Percentiles rank a stretch among this genome's conserved stretches.
These are phyloP conservation scores for Ophiosphaerella korrae DNA, from an alignment of 2,329 filamentous ascomycete species.

Conservation along the genomic window DNA sequence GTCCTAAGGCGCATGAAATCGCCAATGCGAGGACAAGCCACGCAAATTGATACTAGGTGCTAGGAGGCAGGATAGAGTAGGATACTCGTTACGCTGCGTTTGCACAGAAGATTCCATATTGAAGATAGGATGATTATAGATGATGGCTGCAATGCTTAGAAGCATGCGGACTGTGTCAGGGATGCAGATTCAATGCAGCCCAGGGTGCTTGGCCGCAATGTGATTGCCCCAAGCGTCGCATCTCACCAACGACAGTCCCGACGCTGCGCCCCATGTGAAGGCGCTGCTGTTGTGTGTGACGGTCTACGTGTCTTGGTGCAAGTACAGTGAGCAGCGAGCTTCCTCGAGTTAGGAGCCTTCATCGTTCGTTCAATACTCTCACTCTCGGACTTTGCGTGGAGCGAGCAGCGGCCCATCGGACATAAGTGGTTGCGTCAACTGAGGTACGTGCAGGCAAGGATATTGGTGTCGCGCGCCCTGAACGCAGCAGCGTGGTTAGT, in stretches of 20 bases:
- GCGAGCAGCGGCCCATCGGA: not conserved
- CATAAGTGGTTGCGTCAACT: too few relatives aligned
- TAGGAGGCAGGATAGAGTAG: not conserved
- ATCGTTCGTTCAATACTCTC: too few relatives aligned
- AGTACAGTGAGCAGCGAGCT: too few relatives aligned
- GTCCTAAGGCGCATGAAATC: not conserved
- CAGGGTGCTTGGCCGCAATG: not conserved
- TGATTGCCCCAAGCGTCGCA: not conserved
- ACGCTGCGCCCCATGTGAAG: not conserved
- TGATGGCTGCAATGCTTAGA: constrained; percentile 8
- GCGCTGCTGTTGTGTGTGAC: not conserved
- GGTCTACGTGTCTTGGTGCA: not conserved
- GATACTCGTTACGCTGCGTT: not conserved
- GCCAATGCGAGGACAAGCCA: not conserved
- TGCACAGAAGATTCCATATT: not conserved
- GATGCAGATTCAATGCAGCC: too few relatives aligned
- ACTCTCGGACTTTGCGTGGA: not conserved
- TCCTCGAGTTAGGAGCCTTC: too few relatives aligned
- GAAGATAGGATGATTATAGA: not conserved
- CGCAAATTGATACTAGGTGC: not conserved
- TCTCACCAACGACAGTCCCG: not conserved
- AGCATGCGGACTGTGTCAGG: constrained; percentile 10
- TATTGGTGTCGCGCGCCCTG: constrained; percentile 1
- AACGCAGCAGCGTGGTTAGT: not conserved
- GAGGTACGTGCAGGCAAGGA: not conserved